Evolutionary conservation across 345 rosid genomes (phyloP).

Genomic region (rapeseed (Brassica napus)): DNA sequence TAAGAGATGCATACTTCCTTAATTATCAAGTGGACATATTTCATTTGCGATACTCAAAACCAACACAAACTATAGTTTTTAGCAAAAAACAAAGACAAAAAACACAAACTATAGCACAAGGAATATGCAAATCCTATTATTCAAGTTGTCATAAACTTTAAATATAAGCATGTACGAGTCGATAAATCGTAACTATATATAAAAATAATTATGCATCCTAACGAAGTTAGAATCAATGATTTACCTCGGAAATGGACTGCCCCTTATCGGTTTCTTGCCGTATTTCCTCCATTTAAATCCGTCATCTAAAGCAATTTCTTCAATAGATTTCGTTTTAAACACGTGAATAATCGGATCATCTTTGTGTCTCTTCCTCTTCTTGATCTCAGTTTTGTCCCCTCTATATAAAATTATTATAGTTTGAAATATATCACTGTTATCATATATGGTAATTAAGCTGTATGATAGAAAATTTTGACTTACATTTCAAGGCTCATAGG

Average conservation of each 20-base stretch:
- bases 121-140: constrained; percentile 21
- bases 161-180: not conserved
- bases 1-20: constrained; percentile 10
- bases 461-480: not conserved
- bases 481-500: constrained; percentile 35
- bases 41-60: constrained; percentile 17
- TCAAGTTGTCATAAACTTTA: constrained; percentile 1
- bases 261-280: constrained; percentile 50
- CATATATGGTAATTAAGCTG: not conserved
- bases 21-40: constrained; percentile 27
- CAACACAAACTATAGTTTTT: not conserved
- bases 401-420: constrained; percentile 19
- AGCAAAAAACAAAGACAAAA: not conserved
- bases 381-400: constrained; percentile 26
- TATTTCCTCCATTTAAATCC: constrained; percentile 56
- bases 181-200: not conserved
- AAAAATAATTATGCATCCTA: not conserved
- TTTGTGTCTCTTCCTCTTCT: constrained; percentile 35
- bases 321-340: constrained; percentile 24
- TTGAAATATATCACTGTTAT: not conserved
- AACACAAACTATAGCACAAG: constrained; percentile 14
- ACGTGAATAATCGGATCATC: constrained; percentile 16
- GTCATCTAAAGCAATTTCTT: not conserved
- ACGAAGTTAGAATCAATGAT: constrained; percentile 1
- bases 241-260: constrained; percentile 49